Evolutionary conservation across 805 yeast genomes (phyloP).

Genomic region (Pachysolen tannophilus): DNA sequence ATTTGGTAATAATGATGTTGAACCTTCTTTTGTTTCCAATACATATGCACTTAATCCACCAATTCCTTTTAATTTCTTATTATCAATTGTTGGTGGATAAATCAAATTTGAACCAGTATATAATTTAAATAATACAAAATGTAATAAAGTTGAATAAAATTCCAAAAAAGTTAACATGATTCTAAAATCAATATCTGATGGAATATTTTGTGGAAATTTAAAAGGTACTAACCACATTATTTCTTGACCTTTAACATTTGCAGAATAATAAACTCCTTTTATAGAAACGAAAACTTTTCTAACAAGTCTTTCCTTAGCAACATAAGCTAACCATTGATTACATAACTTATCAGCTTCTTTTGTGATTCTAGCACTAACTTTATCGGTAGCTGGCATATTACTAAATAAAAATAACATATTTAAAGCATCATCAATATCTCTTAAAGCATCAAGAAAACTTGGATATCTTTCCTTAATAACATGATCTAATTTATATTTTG

Average conservation of each 20-base stretch:
- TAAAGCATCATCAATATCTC: slow-evolving; percentile 93
- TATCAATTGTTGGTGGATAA: slow-evolving; percentile 85
- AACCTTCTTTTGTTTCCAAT: slow-evolving; percentile 44
- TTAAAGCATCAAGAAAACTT: slow-evolving; percentile 80
- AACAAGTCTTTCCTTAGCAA: slow-evolving; percentile 75
- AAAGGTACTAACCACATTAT: slow-evolving; percentile 95
- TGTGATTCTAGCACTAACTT: slow-evolving; percentile 72
- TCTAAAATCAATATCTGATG: slow-evolving; percentile 89
- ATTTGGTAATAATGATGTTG: slow-evolving; percentile 30
- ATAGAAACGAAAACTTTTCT: slow-evolving; percentile 92
- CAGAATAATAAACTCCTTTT: slow-evolving; percentile 95
- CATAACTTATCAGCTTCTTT: slow-evolving; percentile 80
- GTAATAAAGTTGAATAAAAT: slow-evolving; percentile 86
- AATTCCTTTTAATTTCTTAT: slow-evolving; percentile 65
- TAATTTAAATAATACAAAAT: slow-evolving; percentile 78
- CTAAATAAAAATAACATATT: slow-evolving; percentile 92
- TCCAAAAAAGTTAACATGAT: slow-evolving; percentile 96
- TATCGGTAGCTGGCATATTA: slow-evolving; percentile 89
- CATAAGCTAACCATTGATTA: slow-evolving; percentile 92
- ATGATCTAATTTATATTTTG: slow-evolving; percentile 80
- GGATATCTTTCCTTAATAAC: slow-evolving; percentile 95
- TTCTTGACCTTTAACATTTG: slow-evolving; percentile 83
- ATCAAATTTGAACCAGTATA: slow-evolving; percentile 80
- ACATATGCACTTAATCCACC: slow-evolving; percentile 87
- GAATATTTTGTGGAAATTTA: slow-evolving; percentile 94